Base-by-base conservation (phyloP, 495 filamentous ascomycete genomes). In the Daldinia bambusicola region DNA sequence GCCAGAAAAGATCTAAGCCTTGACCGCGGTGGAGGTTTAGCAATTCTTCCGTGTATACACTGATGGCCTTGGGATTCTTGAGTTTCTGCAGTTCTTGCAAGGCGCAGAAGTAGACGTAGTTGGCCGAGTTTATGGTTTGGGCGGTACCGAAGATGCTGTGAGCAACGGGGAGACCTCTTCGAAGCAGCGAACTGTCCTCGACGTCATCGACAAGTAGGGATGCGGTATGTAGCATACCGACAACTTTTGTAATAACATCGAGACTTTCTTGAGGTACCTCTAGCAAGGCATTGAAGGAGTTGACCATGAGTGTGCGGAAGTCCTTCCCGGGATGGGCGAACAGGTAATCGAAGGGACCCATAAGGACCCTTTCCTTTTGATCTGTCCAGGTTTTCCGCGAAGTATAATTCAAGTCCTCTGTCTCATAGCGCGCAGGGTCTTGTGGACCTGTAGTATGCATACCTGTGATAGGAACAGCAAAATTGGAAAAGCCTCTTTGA, bases 1-100 rank as follows among this genome's bases (percentile, higher is more conserved):
- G 87, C 95, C 95, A 99, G 84, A 92, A 97, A 57, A 99, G 86
- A 75, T 99, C 95, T 92, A 98, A 96, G 41, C 95, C 95, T 75
- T 99, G 95, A 10, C 95, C 95, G 36, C 94, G 87, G 81, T 99
- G 96, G 20, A 99, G 89, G 78, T 99, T 97, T 40, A 97, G 78
- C 26, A 98, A 83, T 78, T 99, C 95, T 60, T 97, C 91, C 4
- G 90, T 89, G 80, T 91, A 98, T 63, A 98, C 92, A 62, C 86
- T 81, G 70, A 97, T 88, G 26, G 88, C 87, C 57, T 79, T 80
- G 0, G 90, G 88, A 74, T 93, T 97, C 61, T 83, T 82, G 37
- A 98, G 87, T 74, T 92, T 91, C 65, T 89, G 85, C 1, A 97
- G 80, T 79, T 95, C 92, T 70, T 92, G 89, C 22, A 98, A 84